Evolutionary conservation across 2,329 filamentous ascomycete genomes (phyloP).

Genomic region (Fusarium sp.): DNA sequence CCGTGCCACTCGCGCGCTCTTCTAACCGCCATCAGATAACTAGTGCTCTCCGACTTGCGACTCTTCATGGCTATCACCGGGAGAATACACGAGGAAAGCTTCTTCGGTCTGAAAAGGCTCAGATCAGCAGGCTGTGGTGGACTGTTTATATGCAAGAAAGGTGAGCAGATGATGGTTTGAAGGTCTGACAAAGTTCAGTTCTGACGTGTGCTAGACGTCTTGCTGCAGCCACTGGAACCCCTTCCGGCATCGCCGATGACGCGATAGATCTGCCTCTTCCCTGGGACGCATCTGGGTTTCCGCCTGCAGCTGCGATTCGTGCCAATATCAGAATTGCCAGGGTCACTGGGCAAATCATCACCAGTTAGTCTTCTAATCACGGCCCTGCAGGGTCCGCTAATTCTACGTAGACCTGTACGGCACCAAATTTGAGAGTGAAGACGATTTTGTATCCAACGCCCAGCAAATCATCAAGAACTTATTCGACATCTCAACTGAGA

Average conservation of each 20-base stretch:
- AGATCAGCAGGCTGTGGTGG: not conserved
- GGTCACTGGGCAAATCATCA: constrained; percentile 7
- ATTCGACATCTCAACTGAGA: constrained; percentile 6
- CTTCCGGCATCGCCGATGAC: constrained; percentile 7
- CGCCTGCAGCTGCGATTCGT: not conserved
- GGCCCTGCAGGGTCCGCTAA: not conserved
- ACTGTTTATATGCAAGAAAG: constrained; percentile 11
- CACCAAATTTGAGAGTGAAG: not conserved
- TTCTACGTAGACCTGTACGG: not conserved
- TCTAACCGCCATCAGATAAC: not conserved
- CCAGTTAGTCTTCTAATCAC: not conserved
- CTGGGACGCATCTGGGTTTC: constrained; percentile 3
- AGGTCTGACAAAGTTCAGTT: not conserved
- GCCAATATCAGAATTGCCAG: constrained; percentile 8
- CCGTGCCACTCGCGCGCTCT: no score
- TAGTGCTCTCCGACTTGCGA: not conserved
- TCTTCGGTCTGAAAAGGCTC: not conserved
- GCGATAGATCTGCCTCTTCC: constrained; percentile 2
- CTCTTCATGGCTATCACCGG: not conserved
- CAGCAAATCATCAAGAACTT: constrained; percentile 9
- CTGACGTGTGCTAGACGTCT: not conserved
- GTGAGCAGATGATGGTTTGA: not conserved
- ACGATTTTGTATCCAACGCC: constrained; percentile 6
- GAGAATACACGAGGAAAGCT: not conserved
- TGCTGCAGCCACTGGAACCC: constrained; percentile 8